Conservation (phyloP, 2,329 filamentous ascomycete species). For the Grosmannia penicillata region DNA sequence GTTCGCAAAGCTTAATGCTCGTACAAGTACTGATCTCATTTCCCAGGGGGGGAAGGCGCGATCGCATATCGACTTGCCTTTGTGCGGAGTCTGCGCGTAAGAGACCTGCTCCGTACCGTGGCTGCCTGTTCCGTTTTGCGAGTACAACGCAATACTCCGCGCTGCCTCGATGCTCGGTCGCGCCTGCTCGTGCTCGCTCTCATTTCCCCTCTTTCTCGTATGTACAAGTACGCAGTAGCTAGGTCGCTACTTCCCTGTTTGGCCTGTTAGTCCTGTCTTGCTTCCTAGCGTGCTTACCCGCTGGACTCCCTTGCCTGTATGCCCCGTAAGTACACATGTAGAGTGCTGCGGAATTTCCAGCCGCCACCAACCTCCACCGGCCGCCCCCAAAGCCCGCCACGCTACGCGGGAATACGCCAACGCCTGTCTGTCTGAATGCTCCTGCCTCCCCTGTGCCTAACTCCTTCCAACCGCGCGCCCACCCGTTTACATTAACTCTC, state of each 20-base stretch:
- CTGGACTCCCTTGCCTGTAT: background rate
- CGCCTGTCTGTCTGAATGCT: constrained; percentile 3
- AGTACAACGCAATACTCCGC: too few relatives aligned
- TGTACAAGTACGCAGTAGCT: too few relatives aligned
- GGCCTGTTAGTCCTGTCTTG: constrained; percentile 4
- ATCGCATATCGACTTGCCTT: background rate
- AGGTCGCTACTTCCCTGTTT: constrained; percentile 2
- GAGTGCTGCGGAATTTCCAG: constrained; percentile 6
- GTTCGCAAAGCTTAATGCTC: background rate
- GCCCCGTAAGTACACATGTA: background rate
- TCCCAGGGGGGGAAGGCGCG: background rate
- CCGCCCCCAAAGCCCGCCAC: constrained; percentile 2
- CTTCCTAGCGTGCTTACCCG: constrained; percentile 4
- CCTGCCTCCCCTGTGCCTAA: constrained; percentile 5
- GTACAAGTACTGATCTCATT: background rate
- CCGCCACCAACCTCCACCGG: constrained; percentile 10
- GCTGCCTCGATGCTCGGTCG: background rate
- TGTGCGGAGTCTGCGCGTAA: too few relatives aligned
- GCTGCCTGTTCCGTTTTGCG: background rate
- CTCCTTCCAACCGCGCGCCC: constrained; percentile 1
- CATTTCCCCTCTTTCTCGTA: background rate
- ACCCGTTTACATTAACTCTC: constrained; percentile 9
- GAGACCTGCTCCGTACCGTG: background rate
- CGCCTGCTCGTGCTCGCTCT: constrained; percentile 1
- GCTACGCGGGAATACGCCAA: constrained; percentile 2